Base-by-base conservation (phyloP, 495 filamentous ascomycete genomes). In the Geoglossum glabrum region DNA sequence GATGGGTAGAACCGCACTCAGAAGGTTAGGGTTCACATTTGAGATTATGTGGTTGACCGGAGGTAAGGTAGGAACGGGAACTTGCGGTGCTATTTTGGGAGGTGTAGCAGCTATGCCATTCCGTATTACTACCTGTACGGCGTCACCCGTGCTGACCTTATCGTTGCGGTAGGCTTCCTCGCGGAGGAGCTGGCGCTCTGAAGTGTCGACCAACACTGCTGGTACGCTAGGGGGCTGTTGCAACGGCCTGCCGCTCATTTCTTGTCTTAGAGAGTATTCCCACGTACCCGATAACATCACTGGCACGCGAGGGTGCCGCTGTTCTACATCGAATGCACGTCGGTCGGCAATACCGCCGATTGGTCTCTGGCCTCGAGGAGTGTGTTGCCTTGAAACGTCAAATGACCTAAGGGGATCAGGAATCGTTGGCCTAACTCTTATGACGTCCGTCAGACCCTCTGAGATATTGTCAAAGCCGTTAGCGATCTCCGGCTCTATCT, bases 161-260 rank as follows among this genome's bases (percentile, higher is more conserved):
- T 69, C 67, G 23, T 68, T 63, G 25, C 60, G 59, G 13, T 62
- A 55, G 5, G 54, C 61, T 30, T 52, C 49, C 15, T 52, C 49
- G 17, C 49, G 49, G 11, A 28, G 49, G 11, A 52, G 49, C 49
- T 52, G 49, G 5, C 49, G 49, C 25, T 52, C 49, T 7, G 49
- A 52, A 15, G 49, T 26, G 30, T 52, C 49, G 1, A 28, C 23
- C 25, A 30, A 15, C 17, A 31, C 28, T 4, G 23, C 10, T 50
- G 36, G 30, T 21, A 31, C 31, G 31, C 19, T 28, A 49, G 56
- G 25, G 49, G 17, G 49, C 30, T 52, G 23, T 31, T 52, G 49
- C 28, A 27, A 15, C 4, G 25, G 7, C 11, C 26, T 25, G n/a
- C 46, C 7, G 17, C 23, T 45, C 17, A 15, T 3, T 17, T 21